Base-by-base conservation (phyloP, 176 grass and related monocot species). In the Oryza officinalis region DNA sequence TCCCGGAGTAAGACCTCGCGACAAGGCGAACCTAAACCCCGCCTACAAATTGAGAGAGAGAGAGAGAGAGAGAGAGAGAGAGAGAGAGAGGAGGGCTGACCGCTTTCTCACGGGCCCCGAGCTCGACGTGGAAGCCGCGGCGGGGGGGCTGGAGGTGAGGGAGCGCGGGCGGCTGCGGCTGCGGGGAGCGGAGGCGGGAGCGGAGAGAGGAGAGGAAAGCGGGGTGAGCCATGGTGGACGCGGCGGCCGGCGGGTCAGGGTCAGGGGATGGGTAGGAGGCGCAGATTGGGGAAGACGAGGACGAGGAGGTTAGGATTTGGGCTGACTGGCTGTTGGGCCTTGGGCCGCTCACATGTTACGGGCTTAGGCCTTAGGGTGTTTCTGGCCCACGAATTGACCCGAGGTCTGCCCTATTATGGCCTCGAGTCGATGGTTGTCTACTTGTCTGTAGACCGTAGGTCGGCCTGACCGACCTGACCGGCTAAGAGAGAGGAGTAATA, bases 41-140 rank as follows among this genome's bases (percentile, higher is more conserved):
- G 5, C 13, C 2, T 2, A 13, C 4, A 67, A 15, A 78, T 67
- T 67, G 27, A 73, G 22, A 23, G 27, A 32, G 32, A 4, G 32
- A 32, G 32, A 4, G 13, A 6, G 38, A 28, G 57, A 32, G 13
- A 26, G 33, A 17, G 27, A 4, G 32, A 32, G 32, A 4, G 13
- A 6, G 38, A 28, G 57, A 32, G 13, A 26, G 33, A 17, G 27
- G 54, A 60, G 44, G 22, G 50, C 90, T 84, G 17, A 94, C 93
- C 85, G 90, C 85, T 81, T 92, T 94, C 79, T 94, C 93, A 81
- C 93, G 90, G 70, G 85, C 87, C 69, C 93, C 87, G 75, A 94
- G 93, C 25, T 92, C 93, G 71, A 92, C 80, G 85, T 94, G 93
- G 87, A 92, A 92, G 4, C 90, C 79, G 10, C 93, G 93, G 46